A percentile compares a stretch with the other conserved stretches of the same genome.
phyloP scores from a whole-genome alignment of 192 early-diverging fungal genomes.

The Spinellus fusiger region DNA sequence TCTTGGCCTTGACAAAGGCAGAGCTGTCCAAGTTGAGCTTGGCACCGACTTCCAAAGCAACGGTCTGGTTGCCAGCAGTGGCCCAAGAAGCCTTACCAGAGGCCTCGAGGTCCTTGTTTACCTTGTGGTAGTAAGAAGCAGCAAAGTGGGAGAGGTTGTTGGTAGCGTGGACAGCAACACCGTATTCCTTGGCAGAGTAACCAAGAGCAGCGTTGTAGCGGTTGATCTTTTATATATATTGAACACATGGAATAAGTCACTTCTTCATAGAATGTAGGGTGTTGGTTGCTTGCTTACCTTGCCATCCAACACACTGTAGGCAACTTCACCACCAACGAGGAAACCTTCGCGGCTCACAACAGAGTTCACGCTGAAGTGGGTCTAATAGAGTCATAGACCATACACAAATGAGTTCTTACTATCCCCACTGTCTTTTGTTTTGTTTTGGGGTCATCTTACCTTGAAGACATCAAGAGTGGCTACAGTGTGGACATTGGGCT shows the following conservation, averaged over 20 bases:
- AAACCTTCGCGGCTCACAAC: slow-evolving; percentile 88
- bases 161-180: slow-evolving; percentile 81
- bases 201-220: slow-evolving; percentile 88
- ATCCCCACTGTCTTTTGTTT: too few relatives aligned
- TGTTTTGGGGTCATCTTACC: slow-evolving; percentile 33
- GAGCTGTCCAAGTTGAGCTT: slow-evolving; percentile 87
- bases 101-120: slow-evolving; percentile 86
- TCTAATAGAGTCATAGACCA: too few relatives aligned
- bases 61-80: slow-evolving; percentile 63
- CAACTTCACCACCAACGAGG: slow-evolving; percentile 87
- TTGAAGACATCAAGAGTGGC: slow-evolving; percentile 90
- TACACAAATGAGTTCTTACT: too few relatives aligned
- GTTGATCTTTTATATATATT: slow-evolving; percentile 49
- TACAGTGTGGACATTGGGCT: slow-evolving; percentile 88
- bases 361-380: slow-evolving; percentile 83
- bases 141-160: slow-evolving; percentile 87
- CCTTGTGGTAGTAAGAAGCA: slow-evolving; percentile 96
- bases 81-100: slow-evolving; percentile 93
- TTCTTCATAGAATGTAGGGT: background rate
- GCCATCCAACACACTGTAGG: slow-evolving; percentile 89
- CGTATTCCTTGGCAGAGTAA: slow-evolving; percentile 84
- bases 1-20: slow-evolving; percentile 89
- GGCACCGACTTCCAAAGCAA: slow-evolving; percentile 87
- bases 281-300: slow-evolving; percentile 39
- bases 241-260: slow-evolving; percentile 1